Base-by-base conservation (phyloP, 257 asterid species). In the Voacanga thouarsii region DNA sequence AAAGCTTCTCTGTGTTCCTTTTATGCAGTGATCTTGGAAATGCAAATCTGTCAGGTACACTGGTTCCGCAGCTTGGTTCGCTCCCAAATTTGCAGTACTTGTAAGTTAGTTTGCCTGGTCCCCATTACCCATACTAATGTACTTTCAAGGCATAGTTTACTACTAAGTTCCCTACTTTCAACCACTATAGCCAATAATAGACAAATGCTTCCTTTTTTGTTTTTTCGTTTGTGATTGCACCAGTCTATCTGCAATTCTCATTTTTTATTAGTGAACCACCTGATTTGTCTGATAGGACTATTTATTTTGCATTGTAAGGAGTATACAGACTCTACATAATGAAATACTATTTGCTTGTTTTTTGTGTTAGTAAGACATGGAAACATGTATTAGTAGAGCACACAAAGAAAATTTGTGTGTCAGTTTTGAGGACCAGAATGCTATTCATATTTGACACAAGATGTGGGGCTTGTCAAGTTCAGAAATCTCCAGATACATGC, bases 11-110 rank as follows among this genome's bases (percentile, higher is more conserved):
- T 47, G 41, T 70, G 39, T 71, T 76, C 71, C 72, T 77, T 57
- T 77, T 67, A n/a, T 59, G 69, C 90, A 95, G 99, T 78, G 99
- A 95, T 86, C 97, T 95, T 49, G 98, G 98, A 72, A 95, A 95
- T 86, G 98, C 98, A 67, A 89, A 95, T 87, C 90, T 95, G 88
- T 84, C 98, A 15, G 99, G 99, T 24, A 86, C 77, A 84, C 89
- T 95, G 72, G 96, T 85, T 87, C 83, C 99, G 21, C 97, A 93
- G 91, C 99, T 95, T 71, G 99, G 99, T 79, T 89, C 74, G 80
- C 98, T 95, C 75, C 74, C 50, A 45, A 82, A 43, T 84, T 87
- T 95, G 84, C 97, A 95, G 86, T 95, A 93, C 90, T 82, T 95
- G 99, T 95, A 90, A 90, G 99, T 88, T 72, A 67, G 57, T 56